These are phyloP conservation scores for Pyronema omphalodes DNA, from an alignment of 495 filamentous ascomycete species.

Conservation along the genomic window DNA sequence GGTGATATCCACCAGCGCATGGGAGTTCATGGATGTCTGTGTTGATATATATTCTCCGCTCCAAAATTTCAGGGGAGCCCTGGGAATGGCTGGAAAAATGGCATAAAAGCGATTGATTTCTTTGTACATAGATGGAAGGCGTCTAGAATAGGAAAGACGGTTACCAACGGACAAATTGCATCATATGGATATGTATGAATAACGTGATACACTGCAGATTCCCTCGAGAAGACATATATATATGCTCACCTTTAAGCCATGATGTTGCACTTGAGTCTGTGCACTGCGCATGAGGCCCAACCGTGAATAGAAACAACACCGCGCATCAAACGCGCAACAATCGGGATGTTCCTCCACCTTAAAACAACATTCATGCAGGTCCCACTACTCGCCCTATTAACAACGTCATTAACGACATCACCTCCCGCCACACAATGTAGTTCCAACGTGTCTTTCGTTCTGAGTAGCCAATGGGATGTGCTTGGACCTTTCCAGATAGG, in stretches of 20 bases:
- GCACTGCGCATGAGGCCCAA: no score
- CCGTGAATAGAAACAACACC: no score
- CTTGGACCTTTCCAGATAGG: slow-evolving; percentile 44
- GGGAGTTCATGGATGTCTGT: background rate
- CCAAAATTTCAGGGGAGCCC: background rate
- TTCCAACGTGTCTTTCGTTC: background rate
- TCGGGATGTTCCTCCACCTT: background rate
- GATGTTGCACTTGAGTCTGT: no score
- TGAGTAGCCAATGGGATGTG: slow-evolving; percentile 29
- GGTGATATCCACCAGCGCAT: background rate
- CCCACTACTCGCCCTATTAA: background rate
- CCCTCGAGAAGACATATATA: no score
- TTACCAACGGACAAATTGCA: background rate
- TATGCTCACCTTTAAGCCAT: no score
- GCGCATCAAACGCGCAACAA: no score
- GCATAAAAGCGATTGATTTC: background rate
- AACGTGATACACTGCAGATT: no score
- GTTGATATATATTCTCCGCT: background rate
- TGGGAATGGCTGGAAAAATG: no score
- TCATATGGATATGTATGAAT: no score
- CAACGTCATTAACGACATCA: no score
- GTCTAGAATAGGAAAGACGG: background rate
- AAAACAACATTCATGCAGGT: background rate
- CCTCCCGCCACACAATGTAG: background rate
- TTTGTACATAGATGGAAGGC: slow-evolving; percentile 1